Evolutionary conservation across 305 asterid genomes (phyloP).

Genomic region (Fraxinus sp.): DNA sequence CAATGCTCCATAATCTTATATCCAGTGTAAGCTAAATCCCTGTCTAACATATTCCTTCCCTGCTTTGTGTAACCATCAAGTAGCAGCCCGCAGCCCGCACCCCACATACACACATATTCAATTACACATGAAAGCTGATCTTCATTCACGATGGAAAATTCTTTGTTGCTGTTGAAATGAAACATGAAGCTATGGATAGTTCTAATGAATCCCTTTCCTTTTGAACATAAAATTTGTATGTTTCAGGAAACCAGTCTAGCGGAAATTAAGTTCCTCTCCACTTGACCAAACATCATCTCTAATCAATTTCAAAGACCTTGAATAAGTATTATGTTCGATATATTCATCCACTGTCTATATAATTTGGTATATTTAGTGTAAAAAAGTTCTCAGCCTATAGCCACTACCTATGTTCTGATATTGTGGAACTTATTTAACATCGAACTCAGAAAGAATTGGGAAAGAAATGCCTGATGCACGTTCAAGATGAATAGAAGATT

Average conservation of each 20-base stretch:
- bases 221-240: background rate
- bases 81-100: background rate
- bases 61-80: background rate
- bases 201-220: background rate
- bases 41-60: background rate
- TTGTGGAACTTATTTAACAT: conserved; percentile 8
- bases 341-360: background rate
- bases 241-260: background rate
- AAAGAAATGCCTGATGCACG: background rate
- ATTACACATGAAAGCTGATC: background rate
- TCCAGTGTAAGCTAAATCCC: background rate
- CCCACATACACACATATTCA: background rate
- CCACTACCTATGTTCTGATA: background rate
- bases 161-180: background rate
- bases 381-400: conserved; percentile 1
- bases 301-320: background rate
- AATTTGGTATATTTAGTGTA: conserved; percentile 6
- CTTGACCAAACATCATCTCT: background rate
- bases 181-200: background rate
- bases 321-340: background rate
- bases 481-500: conserved; percentile 1
- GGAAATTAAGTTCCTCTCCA: background rate
- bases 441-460: background rate
- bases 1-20: background rate
- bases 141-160: background rate